Conservation (phyloP, 768 basidiomycete species). For the Candolleomyces efflorescens region DNA sequence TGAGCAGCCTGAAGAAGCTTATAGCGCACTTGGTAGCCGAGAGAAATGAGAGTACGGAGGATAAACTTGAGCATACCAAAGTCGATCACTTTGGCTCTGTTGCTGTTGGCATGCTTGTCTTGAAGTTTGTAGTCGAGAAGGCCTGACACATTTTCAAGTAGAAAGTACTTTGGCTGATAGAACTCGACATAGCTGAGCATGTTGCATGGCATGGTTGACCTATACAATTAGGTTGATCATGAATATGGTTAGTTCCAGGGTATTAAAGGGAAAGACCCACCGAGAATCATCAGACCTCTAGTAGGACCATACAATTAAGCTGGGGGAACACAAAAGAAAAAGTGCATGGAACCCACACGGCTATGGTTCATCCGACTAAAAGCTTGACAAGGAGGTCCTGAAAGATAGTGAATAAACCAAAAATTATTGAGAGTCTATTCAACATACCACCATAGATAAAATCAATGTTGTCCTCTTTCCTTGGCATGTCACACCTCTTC, state of each 20-base stretch:
- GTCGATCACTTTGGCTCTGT: conserved; percentile 36
- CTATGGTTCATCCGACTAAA: conserved; percentile 63
- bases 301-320: background rate
- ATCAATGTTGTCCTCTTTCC: conserved; percentile 54
- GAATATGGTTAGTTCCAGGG: background rate
- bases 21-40: conserved; percentile 74
- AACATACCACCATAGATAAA: conserved; percentile 69
- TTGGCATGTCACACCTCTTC: conserved; percentile 47
- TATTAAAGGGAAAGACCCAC: conserved; percentile 20
- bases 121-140: conserved; percentile 48
- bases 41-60: conserved; percentile 48
- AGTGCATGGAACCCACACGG: conserved; percentile 36
- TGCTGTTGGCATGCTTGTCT: conserved; percentile 25
- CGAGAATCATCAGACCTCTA: conserved; percentile 56
- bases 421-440: background rate
- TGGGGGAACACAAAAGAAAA: background rate
- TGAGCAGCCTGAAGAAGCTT: conserved; percentile 65
- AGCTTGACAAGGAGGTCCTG: conserved; percentile 75
- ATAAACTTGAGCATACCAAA: conserved; percentile 68
- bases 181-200: conserved; percentile 70
- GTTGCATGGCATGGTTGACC: conserved; percentile 61
- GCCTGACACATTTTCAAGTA: conserved; percentile 72
- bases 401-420: background rate
- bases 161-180: conserved; percentile 57
- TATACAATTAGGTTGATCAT: conserved; percentile 16